A percentile compares a stretch with the other conserved stretches of the same genome.
phyloP scores from a whole-genome alignment of 129 eudicot genomes.

The Rutidosis leptorrhynchoides region DNA sequence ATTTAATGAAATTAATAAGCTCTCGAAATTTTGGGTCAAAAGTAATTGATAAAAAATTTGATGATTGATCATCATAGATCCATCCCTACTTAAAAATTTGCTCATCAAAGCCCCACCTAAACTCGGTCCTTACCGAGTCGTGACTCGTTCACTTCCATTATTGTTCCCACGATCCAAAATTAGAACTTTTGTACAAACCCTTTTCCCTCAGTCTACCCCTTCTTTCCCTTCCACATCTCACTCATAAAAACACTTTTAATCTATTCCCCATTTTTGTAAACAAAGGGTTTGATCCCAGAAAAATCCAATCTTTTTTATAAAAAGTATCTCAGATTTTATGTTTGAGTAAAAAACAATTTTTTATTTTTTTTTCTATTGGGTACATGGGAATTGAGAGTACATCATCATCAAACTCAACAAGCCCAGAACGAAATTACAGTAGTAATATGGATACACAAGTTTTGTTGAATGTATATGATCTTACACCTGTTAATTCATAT shows the following conservation, averaged over 20 bases:
- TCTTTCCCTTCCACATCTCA: neutral
- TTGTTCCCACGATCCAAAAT: slow-evolving; percentile 23
- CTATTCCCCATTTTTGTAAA: neutral
- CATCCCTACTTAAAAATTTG: slow-evolving; percentile 22
- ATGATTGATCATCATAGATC: neutral
- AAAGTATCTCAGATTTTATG: neutral
- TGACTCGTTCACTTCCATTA: slow-evolving; percentile 21
- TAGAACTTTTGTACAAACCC: slow-evolving; percentile 4
- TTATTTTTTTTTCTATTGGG: neutral
- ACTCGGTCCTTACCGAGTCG: neutral
- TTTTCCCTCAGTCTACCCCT: neutral
- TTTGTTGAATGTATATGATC: slow-evolving; percentile 47
- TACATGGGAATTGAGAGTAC: slow-evolving; percentile 30
- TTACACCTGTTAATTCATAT: slow-evolving; percentile 43
- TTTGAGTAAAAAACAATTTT: neutral
- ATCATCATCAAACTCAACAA: slow-evolving; percentile 26
- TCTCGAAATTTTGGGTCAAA: neutral
- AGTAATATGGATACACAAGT: slow-evolving; percentile 28
- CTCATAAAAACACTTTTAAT: neutral
- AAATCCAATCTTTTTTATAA: slow-evolving; percentile 9
- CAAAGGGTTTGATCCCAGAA: neutral
- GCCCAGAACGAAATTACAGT: slow-evolving; percentile 8
- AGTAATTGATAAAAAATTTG: too few species aligned
- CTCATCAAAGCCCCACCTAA: slow-evolving; percentile 12
- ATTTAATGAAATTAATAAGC: too few species aligned